phyloP scores from a whole-genome alignment of 2,329 filamentous ascomycete species.

The Aspergillaceae sp. region DNA sequence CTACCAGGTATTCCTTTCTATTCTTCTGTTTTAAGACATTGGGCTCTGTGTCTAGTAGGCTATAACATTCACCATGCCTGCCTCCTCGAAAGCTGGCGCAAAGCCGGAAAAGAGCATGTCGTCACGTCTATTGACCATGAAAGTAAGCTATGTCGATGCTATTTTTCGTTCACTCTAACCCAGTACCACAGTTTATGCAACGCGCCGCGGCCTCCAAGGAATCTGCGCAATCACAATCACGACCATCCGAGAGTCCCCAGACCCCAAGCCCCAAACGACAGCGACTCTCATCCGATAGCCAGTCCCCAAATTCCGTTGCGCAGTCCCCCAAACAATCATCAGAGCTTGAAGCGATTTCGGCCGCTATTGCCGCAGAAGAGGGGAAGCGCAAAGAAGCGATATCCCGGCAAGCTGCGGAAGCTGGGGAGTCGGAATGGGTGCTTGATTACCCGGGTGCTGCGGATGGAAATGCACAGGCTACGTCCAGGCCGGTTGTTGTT shows the following conservation, averaged over 20 bases:
- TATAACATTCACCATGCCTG: slow-evolving; percentile 19
- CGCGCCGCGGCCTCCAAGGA: slow-evolving; percentile 58
- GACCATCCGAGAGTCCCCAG: slow-evolving; percentile 40
- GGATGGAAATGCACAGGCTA: slow-evolving; percentile 3
- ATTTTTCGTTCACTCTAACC: neutral
- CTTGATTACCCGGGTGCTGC: slow-evolving; percentile 24
- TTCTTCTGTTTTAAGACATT: neutral
- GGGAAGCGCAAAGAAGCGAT: slow-evolving; percentile 33
- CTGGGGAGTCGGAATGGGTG: slow-evolving; percentile 39
- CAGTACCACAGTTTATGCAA: slow-evolving; percentile 67
- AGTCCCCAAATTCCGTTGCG: slow-evolving; percentile 9
- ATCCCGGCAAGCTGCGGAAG: slow-evolving; percentile 33
- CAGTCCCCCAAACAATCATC: slow-evolving; percentile 16
- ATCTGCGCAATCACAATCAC: slow-evolving; percentile 27
- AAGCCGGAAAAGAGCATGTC: slow-evolving; percentile 66
- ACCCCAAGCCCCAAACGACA: slow-evolving; percentile 29
- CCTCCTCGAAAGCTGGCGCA: slow-evolving; percentile 40
- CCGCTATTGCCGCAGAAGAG: slow-evolving; percentile 34
- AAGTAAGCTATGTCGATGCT: slow-evolving; percentile 38
- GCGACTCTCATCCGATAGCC: slow-evolving; percentile 20
- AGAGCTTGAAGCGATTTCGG: slow-evolving; percentile 33
- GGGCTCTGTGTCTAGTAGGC: too few species aligned
- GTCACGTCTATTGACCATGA: slow-evolving; percentile 83
- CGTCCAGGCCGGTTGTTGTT: slow-evolving; percentile 21
- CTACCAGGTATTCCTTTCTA: neutral